Base-by-base conservation (phyloP, 2,329 filamentous ascomycete genomes). In the Sporothrix euskadiensis region DNA sequence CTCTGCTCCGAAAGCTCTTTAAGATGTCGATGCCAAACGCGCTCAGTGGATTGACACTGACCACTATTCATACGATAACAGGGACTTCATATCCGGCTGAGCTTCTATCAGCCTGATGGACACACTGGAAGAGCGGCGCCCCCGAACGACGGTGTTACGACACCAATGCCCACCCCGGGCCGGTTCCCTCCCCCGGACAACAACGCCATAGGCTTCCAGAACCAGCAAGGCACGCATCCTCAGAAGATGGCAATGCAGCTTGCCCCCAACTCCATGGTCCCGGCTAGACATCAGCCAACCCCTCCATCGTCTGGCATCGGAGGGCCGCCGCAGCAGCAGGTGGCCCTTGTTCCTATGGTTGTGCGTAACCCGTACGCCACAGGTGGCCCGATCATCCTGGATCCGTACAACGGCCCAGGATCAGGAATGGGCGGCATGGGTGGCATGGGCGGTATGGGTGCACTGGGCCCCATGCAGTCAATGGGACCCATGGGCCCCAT, bases 391-490 rank as follows among this genome's bases (percentile, higher is more conserved):
- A 79, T 81, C 59, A 75, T 83, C 54, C 71, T 81, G 9, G 81
- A 83, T 26, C 81, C 80, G 22, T 76, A 80, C 12, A 77, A 79
- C 3, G 74, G 79, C 32, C 78, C 80, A 66, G 75, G 78, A 19
- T 4, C 57, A 8, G 32, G 57, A 4, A 93, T 93, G 90, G 86
- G 86, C 30, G 85, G 85, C 65, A 87, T 87, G 84, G 85, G 84
- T 12, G 87, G 87, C 30, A 87, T 83, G 81, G 81, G 82, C 9
- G 81, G 81, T 22, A 85, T 89, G 88, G 87, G 57, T 7, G 9
- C n/a, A 8, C 16, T 63, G 59, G 32, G 32, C 4, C 8, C 59
- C 6, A 22, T 59, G 32, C 35, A 35, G 35, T 35, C 35, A 7
- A 61, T 61, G 57, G 39, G 39, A 7, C 12, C 41, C 14, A 47